Conservation (phyloP, 371 early-diverging fungal species). For the Mucor plumbeus region DNA sequence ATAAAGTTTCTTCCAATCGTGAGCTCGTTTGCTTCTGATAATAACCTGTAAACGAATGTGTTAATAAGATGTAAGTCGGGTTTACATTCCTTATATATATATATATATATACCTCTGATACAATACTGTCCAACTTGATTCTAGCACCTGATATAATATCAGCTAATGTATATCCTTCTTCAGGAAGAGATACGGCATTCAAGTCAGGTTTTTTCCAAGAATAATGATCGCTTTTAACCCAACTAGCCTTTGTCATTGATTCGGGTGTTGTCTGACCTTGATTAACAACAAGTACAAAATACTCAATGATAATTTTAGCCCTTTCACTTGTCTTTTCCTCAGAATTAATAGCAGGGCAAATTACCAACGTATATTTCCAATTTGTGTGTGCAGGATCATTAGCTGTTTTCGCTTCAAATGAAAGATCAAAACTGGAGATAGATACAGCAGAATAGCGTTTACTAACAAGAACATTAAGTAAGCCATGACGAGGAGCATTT, state of each 20-base stretch:
- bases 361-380: constrained; percentile 45
- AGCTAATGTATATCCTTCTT: constrained; percentile 33
- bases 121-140: constrained; percentile 39
- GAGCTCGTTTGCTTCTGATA: constrained; percentile 32
- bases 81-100: background rate
- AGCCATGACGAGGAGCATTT: constrained; percentile 72
- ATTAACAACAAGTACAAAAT: constrained; percentile 44
- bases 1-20: constrained; percentile 45
- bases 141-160: constrained; percentile 41
- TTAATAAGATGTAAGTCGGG: no score
- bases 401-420: constrained; percentile 18
- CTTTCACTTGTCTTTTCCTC: background rate
- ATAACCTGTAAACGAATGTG: constrained; percentile 32
- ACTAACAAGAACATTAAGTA: constrained; percentile 31
- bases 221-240: constrained; percentile 13
- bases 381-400: constrained; percentile 7
- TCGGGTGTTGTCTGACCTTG: constrained; percentile 31
- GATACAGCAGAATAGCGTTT: constrained; percentile 31
- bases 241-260: constrained; percentile 27
- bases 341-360: constrained; percentile 25
- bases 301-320: constrained; percentile 30
- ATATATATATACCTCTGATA: constrained; percentile 35
- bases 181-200: constrained; percentile 24
- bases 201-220: constrained; percentile 4
- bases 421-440: constrained; percentile 38